These are phyloP conservation scores for Mayamaea pseudoterrestris DNA, from an alignment of 108 stramenopile species.

Conservation along the genomic window DNA sequence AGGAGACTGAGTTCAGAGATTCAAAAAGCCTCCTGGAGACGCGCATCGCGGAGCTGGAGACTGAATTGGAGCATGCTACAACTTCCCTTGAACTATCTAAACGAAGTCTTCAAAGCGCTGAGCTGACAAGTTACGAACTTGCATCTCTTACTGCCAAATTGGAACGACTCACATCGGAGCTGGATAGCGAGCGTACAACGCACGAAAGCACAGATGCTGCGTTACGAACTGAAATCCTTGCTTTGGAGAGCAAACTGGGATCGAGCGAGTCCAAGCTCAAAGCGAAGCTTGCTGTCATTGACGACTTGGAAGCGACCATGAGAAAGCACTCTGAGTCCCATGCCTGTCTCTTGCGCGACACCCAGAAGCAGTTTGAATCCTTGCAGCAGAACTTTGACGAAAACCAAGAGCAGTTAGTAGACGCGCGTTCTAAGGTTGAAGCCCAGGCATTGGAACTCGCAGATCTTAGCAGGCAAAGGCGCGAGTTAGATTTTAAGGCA, in stretches of 20 bases:
- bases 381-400: no score
- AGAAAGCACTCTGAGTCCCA: no score
- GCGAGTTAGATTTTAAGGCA: no score
- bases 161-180: not conserved
- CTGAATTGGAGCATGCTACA: not conserved
- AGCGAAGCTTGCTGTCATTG: conserved; percentile 13
- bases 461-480: no score
- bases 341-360: no score
- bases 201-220: not conserved
- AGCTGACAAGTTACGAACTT: not conserved
- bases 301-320: conserved; percentile 4
- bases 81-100: not conserved
- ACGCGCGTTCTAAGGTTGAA: no score
- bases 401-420: no score
- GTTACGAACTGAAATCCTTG: conserved; percentile 2
- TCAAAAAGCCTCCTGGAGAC: conserved; percentile 1
- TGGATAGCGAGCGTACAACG: not conserved
- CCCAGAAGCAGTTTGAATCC: no score
- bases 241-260: conserved; percentile 6
- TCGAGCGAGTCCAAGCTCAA: conserved; percentile 1
- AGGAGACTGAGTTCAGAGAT: conserved; percentile 1
- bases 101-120: not conserved
- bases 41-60: not conserved
- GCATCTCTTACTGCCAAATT: not conserved
- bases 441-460: no score